Base-by-base conservation (phyloP, 805 yeast species). In the Aciculoconidium aculeatum region DNA sequence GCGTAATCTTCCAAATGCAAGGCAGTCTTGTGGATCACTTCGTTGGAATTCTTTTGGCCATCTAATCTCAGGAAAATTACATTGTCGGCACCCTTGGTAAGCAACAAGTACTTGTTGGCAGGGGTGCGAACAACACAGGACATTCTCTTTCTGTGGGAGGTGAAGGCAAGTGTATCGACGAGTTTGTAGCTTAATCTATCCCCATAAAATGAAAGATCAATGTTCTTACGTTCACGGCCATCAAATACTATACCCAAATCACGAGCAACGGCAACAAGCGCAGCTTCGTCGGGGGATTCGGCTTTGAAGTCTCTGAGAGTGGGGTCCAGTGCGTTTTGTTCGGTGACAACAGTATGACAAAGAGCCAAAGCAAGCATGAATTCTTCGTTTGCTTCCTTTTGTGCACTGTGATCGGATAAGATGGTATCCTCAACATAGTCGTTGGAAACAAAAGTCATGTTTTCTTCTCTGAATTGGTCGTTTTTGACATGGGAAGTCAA, bases 281-380 rank as follows among this genome's bases (percentile, higher is more conserved):
- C 88, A 23, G 80, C 75, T 51, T 82, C 94, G 58, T 82, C 94
- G 0, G 94, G 94, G 6, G 87, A 79, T 47, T 82, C 88, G 1
- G 90, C 88, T 44, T 80, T 79, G 56, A 74, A 78, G 16, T 65
- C 65, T 23, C 75, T 50, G 18, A 53, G 47, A 8, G 47, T 53
- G 1, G 60, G 61, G 11, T 68, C 72, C 6, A 57, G 53, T 3
- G 47, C 49, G 26, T 58, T 61, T 6, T 35, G 46, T 37, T 78
- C 86, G 8, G 86, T 76, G 21, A 80, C 72, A 4, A 79, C 92
- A 4, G 86, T 74, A 45, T 82, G 88, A 43, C 92, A 82, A 13
- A 82, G 58, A 0, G 88, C 82, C 25, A 82, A 57, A 0, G 80
- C 76, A 16, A 69, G 49, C 73, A 80, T 73, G 45, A 82, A 82